Conservation (phyloP, 306 rosid species). For the Parietaria judaica region DNA sequence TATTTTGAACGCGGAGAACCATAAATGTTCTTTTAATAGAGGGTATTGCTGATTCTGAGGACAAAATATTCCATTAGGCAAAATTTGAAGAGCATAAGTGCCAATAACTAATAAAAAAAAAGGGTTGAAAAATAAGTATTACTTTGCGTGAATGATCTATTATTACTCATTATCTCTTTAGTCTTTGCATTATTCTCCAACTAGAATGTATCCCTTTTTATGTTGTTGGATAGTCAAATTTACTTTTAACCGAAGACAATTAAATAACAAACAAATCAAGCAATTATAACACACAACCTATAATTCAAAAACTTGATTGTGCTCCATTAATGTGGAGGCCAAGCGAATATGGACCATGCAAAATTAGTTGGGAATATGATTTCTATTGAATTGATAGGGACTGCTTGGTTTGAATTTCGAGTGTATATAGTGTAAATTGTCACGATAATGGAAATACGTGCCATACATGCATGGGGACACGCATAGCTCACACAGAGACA, state of each 20-base stretch:
- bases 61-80: too few relatives aligned
- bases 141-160: constrained; percentile 12
- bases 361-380: background rate
- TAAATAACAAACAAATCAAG: background rate
- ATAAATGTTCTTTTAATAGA: too few relatives aligned
- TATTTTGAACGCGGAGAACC: too few relatives aligned
- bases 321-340: background rate
- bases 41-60: too few relatives aligned
- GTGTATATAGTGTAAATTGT: background rate
- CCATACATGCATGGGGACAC: constrained; percentile 14
- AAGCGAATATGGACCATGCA: constrained; percentile 2
- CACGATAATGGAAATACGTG: constrained; percentile 3
- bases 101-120: background rate
- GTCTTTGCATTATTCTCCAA: background rate
- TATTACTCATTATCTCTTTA: background rate
- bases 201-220: background rate
- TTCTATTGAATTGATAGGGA: background rate
- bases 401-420: background rate
- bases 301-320: background rate
- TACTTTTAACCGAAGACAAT: background rate
- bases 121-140: constrained; percentile 7
- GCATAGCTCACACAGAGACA: background rate
- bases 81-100: background rate
- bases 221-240: background rate
- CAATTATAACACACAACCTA: background rate